A percentile compares a stretch with the other conserved stretches of the same genome.
phyloP scores from a whole-genome alignment of 768 basidiomycete genomes.

The Saitozyma podzolica region DNA sequence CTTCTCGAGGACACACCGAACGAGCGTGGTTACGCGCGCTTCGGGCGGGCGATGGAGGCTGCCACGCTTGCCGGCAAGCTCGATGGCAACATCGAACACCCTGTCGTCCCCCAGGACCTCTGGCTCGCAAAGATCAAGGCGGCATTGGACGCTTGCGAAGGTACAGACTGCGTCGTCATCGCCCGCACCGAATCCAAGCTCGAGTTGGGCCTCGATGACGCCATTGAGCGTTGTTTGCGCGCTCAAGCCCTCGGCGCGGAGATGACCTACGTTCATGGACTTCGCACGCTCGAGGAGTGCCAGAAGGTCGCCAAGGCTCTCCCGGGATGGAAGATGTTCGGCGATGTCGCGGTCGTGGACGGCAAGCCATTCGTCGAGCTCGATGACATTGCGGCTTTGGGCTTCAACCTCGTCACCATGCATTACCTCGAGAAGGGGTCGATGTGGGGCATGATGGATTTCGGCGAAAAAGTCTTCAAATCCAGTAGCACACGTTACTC shows the following conservation, averaged over 20 bases:
- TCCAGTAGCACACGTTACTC: constrained; percentile 4
- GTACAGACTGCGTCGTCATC: not conserved
- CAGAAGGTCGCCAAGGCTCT: constrained; percentile 8
- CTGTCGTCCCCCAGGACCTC: no score
- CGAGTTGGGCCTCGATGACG: constrained; percentile 4
- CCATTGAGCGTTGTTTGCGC: constrained; percentile 7
- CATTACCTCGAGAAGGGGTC: constrained; percentile 8
- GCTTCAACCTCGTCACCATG: constrained; percentile 9
- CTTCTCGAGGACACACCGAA: constrained; percentile 1
- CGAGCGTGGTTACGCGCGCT: constrained; percentile 2
- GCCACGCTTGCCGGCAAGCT: no score
- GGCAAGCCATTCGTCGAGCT: constrained; percentile 8
- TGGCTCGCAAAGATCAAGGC: no score
- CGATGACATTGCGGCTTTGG: constrained; percentile 9
- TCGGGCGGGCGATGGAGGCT: not conserved
- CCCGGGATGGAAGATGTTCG: constrained; percentile 7
- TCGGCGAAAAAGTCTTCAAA: constrained; percentile 4
- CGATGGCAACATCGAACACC: no score
- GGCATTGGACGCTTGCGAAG: no score
- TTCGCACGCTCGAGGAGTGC: constrained; percentile 6
- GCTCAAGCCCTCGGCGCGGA: constrained; percentile 7
- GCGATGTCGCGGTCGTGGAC: constrained; percentile 6
- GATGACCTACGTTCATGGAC: constrained; percentile 5
- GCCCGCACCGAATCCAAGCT: constrained; percentile 3
- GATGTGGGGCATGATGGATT: constrained; percentile 7